Evolutionary conservation across 2,329 filamentous ascomycete species (phyloP).

Genomic region (Epichloe gansuensis): DNA sequence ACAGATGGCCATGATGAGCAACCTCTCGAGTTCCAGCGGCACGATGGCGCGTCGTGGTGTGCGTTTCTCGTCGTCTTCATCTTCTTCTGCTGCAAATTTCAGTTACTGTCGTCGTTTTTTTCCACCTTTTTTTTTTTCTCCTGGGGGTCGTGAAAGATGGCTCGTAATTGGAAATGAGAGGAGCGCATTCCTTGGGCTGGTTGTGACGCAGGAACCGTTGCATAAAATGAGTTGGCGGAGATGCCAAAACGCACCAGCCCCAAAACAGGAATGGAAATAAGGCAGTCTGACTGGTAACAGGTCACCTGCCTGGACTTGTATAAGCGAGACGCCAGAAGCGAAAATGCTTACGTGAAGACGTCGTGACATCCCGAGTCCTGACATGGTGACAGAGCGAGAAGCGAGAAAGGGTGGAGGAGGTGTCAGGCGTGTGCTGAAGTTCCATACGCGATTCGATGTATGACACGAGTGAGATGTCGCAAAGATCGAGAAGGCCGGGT

Average conservation of each 20-base stretch:
- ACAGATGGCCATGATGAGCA: background rate
- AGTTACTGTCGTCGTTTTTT: background rate
- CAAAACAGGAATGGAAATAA: background rate
- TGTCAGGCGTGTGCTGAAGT: no score
- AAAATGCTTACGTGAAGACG: no score
- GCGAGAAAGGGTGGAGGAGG: no score
- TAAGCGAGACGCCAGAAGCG: no score
- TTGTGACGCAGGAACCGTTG: conserved; percentile 2
- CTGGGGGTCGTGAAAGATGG: background rate
- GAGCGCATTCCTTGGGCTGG: background rate
- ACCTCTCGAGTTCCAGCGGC: background rate
- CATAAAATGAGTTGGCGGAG: conserved; percentile 5
- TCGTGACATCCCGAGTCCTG: no score
- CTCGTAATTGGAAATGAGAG: background rate
- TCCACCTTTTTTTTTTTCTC: background rate
- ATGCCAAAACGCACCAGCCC: conserved; percentile 2
- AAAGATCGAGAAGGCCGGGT: no score
- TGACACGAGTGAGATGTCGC: no score
- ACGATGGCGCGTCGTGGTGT: background rate
- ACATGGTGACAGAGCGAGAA: no score
- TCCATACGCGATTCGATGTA: no score
- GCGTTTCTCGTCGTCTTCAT: background rate
- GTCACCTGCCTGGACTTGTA: no score
- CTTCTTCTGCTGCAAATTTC: background rate
- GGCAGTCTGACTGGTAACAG: no score